Base-by-base conservation (phyloP, 441 rosid genomes). In the Adansonia rubrostipa region DNA sequence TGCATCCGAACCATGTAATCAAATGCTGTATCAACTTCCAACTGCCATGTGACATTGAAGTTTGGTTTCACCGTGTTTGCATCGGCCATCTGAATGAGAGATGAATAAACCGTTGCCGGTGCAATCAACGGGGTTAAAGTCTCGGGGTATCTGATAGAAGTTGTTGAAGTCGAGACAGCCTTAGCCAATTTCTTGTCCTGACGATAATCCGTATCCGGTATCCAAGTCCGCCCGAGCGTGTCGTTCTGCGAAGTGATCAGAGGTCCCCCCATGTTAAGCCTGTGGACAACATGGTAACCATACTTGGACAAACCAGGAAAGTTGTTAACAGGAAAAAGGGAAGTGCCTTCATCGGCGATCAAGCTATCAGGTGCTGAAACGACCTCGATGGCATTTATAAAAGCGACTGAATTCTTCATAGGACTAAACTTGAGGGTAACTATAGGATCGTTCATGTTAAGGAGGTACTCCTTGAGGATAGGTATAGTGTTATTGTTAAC, bases 321-420 rank as follows among this genome's bases (percentile, higher is more conserved):
- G 44, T 72, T 76, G 22, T 72, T 64, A 36, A 91, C 88, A 0
- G 97, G 97, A 77, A 86, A 91, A 78, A 94, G 93, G 4, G 84
- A 63, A 1, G 87, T 80, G 44, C 87, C 99, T 51, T 86, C 73
- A 67, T 93, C 92, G 10, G 86, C 15, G 64, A 92, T 80, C 80
- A 87, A 63, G 72, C 47, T 75, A 28, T 88, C 94, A 0, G 95
- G 98, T 2, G 93, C 98, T 1, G 97, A 93, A 75, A 96, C 93
- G 24, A 96, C 85, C 91, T 96, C 99, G 33, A 94, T 83, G 20
- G 96, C 97, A 45, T 94, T 91, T 80, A 96, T 80, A 71, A 94
- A 93, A 40, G 99, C 97, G 9, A 87, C 86, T 0, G 99, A 96
- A 67, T 84, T 73, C 86, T 85, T 88, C 89, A 83, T 79, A 2